phyloP scores from a whole-genome alignment of 2,329 filamentous ascomycete species.

The Westerdykella sp. region DNA sequence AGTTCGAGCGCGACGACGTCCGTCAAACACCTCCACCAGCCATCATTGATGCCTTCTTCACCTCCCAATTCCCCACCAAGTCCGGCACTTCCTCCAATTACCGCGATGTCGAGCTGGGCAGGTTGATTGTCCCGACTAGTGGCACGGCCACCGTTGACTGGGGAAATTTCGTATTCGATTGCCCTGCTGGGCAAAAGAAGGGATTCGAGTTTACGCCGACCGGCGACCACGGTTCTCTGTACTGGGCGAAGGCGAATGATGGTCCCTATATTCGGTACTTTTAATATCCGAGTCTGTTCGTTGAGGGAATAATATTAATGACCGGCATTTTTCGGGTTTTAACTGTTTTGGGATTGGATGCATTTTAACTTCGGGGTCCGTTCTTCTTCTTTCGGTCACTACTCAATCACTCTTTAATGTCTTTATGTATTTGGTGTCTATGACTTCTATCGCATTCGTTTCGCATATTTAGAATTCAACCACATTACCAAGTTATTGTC shows the following conservation, averaged over 20 bases:
- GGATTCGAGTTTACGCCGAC: slow-evolving; percentile 1
- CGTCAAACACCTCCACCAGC: background rate
- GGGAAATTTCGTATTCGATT: background rate
- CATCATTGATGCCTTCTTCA: background rate
- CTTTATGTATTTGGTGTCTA: too few relatives aligned
- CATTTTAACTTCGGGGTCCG: too few relatives aligned
- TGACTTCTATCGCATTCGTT: too few relatives aligned
- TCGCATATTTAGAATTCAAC: too few relatives aligned
- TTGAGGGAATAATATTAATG: too few relatives aligned
- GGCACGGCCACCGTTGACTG: background rate
- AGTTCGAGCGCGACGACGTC: background rate
- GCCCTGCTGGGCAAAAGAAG: background rate
- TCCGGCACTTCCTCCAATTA: slow-evolving; percentile 1
- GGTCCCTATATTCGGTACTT: background rate
- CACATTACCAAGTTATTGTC: too few relatives aligned
- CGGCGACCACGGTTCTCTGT: background rate
- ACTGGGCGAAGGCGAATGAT: background rate
- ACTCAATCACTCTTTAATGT: too few relatives aligned
- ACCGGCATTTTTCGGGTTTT: too few relatives aligned
- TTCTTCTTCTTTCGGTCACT: too few relatives aligned
- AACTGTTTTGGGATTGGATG: too few relatives aligned
- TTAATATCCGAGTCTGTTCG: too few relatives aligned
- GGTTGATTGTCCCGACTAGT: background rate
- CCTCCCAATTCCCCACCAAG: background rate
- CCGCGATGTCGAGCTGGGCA: background rate